phyloP scores from a whole-genome alignment of 176 grass and related monocot species.

The Cymbopogon citratus region DNA sequence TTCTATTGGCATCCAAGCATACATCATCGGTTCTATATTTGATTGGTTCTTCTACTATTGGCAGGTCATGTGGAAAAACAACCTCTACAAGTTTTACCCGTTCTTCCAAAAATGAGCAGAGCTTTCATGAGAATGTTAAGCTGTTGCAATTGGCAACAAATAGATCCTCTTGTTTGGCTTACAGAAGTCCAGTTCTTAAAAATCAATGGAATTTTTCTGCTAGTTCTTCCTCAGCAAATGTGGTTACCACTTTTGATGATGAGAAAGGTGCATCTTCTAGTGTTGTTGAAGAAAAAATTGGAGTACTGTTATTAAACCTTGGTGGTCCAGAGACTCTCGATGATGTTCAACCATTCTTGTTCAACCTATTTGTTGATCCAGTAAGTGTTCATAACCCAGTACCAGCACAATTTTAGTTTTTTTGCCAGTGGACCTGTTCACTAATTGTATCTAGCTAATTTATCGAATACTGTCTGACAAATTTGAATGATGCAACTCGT shows the following conservation, averaged over 20 bases:
- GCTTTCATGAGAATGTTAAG: slow-evolving; percentile 3
- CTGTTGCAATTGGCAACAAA: slow-evolving; percentile 20
- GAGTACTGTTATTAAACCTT: slow-evolving; percentile 89
- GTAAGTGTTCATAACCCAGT: background rate
- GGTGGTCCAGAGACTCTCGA: slow-evolving; percentile 46
- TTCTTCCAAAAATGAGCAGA: background rate
- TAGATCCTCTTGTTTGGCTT: background rate
- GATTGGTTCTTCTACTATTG: background rate
- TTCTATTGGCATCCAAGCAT: too few relatives aligned
- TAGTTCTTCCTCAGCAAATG: slow-evolving; percentile 29
- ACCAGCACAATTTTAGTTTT: background rate
- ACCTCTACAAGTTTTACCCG: background rate
- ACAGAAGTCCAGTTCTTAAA: slow-evolving; percentile 24
- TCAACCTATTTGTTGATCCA: too few relatives aligned
- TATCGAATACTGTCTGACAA: background rate
- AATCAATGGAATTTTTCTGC: background rate
- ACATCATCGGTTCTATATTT: too few relatives aligned
- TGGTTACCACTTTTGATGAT: slow-evolving; percentile 28
- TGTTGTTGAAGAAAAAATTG: slow-evolving; percentile 54
- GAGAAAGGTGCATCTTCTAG: slow-evolving; percentile 8
- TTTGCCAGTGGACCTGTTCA: background rate
- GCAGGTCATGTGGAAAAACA: slow-evolving; percentile 20
- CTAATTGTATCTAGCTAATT: background rate
- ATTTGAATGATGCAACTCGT: background rate
- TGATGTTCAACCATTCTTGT: too few relatives aligned